Evolutionary conservation across 2,329 filamentous ascomycete species (phyloP), one percentile per base, ranked within the genome.

Genomic region (Hypoxylon sp.): DNA sequence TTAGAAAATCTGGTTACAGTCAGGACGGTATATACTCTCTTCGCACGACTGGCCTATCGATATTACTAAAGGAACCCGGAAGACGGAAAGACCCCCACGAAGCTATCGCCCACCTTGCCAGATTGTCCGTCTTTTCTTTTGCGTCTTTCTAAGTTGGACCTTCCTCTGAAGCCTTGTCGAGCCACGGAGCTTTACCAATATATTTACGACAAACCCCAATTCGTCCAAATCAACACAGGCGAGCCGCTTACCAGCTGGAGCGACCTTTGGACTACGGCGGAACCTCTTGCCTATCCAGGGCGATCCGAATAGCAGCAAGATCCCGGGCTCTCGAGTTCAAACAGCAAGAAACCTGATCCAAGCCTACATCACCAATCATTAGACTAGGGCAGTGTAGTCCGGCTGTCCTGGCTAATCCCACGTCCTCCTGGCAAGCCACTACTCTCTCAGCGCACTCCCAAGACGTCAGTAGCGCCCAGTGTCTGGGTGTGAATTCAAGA

Each of bases 71-170:
- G 65, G 34, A 52, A 52, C 54, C 46, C 57, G 63, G 65, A 54
- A 67, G 58, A 48, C 63, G 57, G 57, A 59, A 60, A 63, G 52
- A 68, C 60, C 68, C 68, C 68, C 66, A 69, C 68, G 61, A 69
- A 69, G 61, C 56, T 64, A 46, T 61, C 63, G 55, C 55, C 65
- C 63, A 63, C 63, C 51, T 58, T 57, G 56, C 46, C 45, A 57
- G 55, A 66, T 63, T 63, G 53, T 39, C 53, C 53, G 34, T 59
- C 43, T 52, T 59, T 53, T 68, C 51, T 66, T 30, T 51, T 58
- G 64, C 43, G 39, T 61, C 65, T 61, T 55, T 50, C 39, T 57
- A 62, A 27, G 61, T 61, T 52, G 30, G 47, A 59, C 48, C 19
- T 53, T 6, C 50, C 27, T 61, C 45, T 50, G 45, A 50, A 37